Conservation (phyloP, 2,329 filamentous ascomycete species). For the Grosmannia huntii region DNA sequence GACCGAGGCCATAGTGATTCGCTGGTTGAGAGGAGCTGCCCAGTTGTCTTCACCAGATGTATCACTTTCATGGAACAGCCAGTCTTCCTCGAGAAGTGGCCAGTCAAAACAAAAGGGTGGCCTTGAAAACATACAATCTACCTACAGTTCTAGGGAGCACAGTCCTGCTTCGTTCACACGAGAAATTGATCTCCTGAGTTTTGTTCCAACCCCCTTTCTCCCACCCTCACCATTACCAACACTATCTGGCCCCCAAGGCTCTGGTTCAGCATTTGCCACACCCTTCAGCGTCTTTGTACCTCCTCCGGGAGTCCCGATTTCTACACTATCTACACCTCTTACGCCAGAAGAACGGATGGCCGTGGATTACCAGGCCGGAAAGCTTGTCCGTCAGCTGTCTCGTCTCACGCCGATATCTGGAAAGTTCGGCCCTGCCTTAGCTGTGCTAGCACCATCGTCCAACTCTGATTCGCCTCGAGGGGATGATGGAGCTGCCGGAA, state of each 20-base stretch:
- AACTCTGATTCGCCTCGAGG: background rate
- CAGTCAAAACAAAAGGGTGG: background rate
- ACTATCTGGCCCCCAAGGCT: background rate
- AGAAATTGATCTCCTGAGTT: background rate
- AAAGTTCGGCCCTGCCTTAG: slow-evolving; percentile 33
- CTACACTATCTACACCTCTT: slow-evolving; percentile 21
- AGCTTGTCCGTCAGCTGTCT: slow-evolving; percentile 31
- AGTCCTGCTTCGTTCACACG: background rate
- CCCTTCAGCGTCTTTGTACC: slow-evolving; percentile 29
- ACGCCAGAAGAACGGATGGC: slow-evolving; percentile 20
- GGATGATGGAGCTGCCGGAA: background rate
- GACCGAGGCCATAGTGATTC: slow-evolving; percentile 31
- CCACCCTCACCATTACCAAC: slow-evolving; percentile 4
- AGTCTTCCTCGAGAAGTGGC: background rate
- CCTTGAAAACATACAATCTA: background rate
- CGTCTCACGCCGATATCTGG: slow-evolving; percentile 30
- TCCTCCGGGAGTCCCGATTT: slow-evolving; percentile 24
- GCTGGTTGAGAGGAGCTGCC: slow-evolving; percentile 26
- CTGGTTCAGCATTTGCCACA: background rate
- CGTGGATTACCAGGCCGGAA: slow-evolving; percentile 35
- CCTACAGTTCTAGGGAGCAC: background rate
- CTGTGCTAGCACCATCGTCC: slow-evolving; percentile 18
- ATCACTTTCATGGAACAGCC: background rate
- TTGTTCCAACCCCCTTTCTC: slow-evolving; percentile 1
- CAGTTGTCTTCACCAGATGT: background rate